Evolutionary conservation across 768 basidiomycete genomes (phyloP), one percentile per base, ranked within the genome.

Genomic region (Trametes punicea): DNA sequence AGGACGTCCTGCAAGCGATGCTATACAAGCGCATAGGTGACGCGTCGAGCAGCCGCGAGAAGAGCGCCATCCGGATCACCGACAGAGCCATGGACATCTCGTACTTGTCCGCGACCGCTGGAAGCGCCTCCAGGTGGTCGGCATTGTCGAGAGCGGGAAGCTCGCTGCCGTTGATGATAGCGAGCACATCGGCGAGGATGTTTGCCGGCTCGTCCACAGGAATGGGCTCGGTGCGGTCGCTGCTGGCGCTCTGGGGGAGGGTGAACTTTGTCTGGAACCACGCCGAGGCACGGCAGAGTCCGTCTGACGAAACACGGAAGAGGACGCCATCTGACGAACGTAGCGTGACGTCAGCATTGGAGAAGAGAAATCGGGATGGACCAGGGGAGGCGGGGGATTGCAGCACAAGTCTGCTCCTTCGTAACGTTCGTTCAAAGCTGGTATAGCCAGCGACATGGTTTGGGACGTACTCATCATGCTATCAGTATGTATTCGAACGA

Each of bases 11-110:
- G 18, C 74, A 72, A 7, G 77, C 72, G 39, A 82, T 68, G 2
- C 71, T 76, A 53, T 80, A 81, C 9, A 80, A 68, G 18, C 77
- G 74, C n/a, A 81, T 60, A 2, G 81, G 78, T 11, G 47, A 40
- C 20, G 29, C 41, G 13, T 48, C 25, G 25, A 40, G 21, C 16
- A 27, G 4, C 8, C 34, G 48, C 7, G 48, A 50, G 26, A 26
- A 50, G 15, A 50, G 20, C 8, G 38, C 48, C 36, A 50, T 5
- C 26, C 80, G 77, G 11, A 79, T 65, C 52, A 75, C 55, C 25
- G 75, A 75, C 4, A 77, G 62, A 1, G 76, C 76, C 6, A 77
- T 75, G 2, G 73, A 71, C 21, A 78, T 70, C 25, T 78, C 75
- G 73, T 77, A 80, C 54, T 73, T 73, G 56, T 78, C 74, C 3